Base-by-base conservation (phyloP, 495 filamentous ascomycete species). In the Annulohypoxylon moriforme region DNA sequence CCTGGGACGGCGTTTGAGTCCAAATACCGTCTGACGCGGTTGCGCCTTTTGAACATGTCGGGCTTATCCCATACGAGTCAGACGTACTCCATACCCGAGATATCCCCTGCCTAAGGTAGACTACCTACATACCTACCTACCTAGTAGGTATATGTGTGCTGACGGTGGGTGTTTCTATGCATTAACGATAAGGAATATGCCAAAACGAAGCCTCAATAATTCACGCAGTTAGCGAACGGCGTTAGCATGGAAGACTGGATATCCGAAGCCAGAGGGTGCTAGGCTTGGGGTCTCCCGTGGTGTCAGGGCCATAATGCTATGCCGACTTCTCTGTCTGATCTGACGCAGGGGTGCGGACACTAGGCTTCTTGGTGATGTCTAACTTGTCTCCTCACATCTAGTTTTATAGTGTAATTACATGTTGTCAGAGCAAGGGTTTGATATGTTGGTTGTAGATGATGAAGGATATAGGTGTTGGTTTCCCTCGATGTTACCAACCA, bases 11-110 rank as follows among this genome's bases (percentile, higher is more conserved):
- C n/a, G 24, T 73, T 61, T 73, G 71, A 40, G 24, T 59, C 58
- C 66, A 73, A 73, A 73, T 58, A 31, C 71, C 66, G 71, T 73
- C 65, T 69, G 53, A 69, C 66, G 33, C 60, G 55, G 58, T 58
- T 46, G 34, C 27, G 20, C 33, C 57, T 33, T 53, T 27, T 36
- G 38, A 64, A 42, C 20, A 55, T 11, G 9, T 8, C 49, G 33
- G 24, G 56, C 50, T 73, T 69, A 69, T 69, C 59, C n/a, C 4
- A 36, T 56, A 55, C 16, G 25, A 58, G 50, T 55, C 66, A 67
- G 66, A 66, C 47, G 47, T 22, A 24, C 47, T 11, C 67, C 58
- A 33, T 60, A 61, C 25, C 22, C 22, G 36, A 27, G 49, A 65
- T 44, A 60, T 31, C 31, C 40, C 57, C 29, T 5, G 20, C 20